phyloP scores from a whole-genome alignment of 2,329 filamentous ascomycete species.

The Ilyonectria destructans region DNA sequence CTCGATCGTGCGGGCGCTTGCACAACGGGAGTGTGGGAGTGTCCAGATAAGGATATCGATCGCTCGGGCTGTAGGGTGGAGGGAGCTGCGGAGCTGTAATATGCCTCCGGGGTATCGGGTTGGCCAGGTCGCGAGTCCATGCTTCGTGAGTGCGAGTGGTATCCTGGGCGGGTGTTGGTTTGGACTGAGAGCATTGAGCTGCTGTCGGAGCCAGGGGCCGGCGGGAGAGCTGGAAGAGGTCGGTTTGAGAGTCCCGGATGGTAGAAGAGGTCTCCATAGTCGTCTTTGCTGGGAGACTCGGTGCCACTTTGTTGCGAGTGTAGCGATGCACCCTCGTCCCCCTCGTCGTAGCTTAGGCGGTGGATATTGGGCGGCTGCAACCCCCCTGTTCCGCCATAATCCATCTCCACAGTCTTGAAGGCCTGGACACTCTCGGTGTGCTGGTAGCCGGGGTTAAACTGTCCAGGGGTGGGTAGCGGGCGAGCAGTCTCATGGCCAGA shows the following conservation, averaged over 20 bases:
- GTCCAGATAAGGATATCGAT: constrained; percentile 87
- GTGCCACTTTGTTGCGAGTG: constrained; percentile 72
- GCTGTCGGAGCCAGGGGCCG: constrained; percentile 75
- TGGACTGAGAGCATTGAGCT: constrained; percentile 67
- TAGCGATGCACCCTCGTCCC: constrained; percentile 81
- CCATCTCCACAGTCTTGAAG: constrained; percentile 79
- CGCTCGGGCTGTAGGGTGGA: constrained; percentile 71
- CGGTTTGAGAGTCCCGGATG: constrained; percentile 83
- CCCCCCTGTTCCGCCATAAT: constrained; percentile 92
- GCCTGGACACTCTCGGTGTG: constrained; percentile 55
- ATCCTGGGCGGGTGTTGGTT: constrained; percentile 58
- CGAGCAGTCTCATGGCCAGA: constrained; percentile 63
- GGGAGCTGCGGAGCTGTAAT: constrained; percentile 58
- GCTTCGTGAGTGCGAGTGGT: constrained; percentile 66
- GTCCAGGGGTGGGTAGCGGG: constrained; percentile 64
- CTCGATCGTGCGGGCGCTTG: constrained; percentile 91
- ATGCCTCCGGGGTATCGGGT: constrained; percentile 66
- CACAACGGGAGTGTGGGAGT: constrained; percentile 85
- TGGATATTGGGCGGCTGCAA: constrained; percentile 82
- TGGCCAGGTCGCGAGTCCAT: constrained; percentile 61
- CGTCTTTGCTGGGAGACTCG: constrained; percentile 79
- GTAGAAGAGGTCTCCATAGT: constrained; percentile 93
- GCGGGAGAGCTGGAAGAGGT: constrained; percentile 76
- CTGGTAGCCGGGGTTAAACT: constrained; percentile 49
- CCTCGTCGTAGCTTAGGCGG: constrained; percentile 92